A percentile compares a stretch with the other conserved stretches of the same genome.
Conservation (phyloP, 2,329 filamentous ascomycete genomes). For the Trichothecium roseum region DNA sequence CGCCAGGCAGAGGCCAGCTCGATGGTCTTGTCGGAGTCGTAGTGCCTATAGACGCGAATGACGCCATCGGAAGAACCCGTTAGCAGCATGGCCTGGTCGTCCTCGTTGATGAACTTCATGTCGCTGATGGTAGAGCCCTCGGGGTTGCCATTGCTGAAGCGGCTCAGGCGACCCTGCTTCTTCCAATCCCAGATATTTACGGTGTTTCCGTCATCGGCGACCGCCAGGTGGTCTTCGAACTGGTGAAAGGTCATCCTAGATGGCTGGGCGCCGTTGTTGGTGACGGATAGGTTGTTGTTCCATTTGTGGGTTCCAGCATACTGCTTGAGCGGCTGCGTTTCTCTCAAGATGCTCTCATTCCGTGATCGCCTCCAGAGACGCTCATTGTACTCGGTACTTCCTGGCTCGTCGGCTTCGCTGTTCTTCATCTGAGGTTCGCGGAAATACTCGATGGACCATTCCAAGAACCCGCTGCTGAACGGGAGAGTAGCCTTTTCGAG, state of each 20-base stretch:
- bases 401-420: conserved; percentile 89
- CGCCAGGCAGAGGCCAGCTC: conserved; percentile 87
- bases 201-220: conserved; percentile 86
- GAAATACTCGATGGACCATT: conserved; percentile 98
- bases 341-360: conserved; percentile 84
- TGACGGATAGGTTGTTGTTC: conserved; percentile 72
- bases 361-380: conserved; percentile 84
- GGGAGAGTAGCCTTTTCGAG: conserved; percentile 56
- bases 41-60: conserved; percentile 85
- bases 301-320: conserved; percentile 77
- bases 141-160: conserved; percentile 92
- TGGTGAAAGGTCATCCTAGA: conserved; percentile 94
- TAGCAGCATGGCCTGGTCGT: conserved; percentile 90
- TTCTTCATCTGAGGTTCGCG: conserved; percentile 97
- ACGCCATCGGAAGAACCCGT: conserved; percentile 93
- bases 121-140: conserved; percentile 86
- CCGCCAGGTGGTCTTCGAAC: conserved; percentile 90
- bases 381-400: conserved; percentile 92
- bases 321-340: conserved; percentile 89
- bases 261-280: conserved; percentile 84
- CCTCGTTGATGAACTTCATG: conserved; percentile 95
- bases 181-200: conserved; percentile 94
- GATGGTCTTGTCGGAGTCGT: conserved; percentile 65
- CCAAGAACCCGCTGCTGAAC: conserved; percentile 72
- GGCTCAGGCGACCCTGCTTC: conserved; percentile 59